Base-by-base conservation (phyloP, 2,329 filamentous ascomycete genomes). In the Biscogniauxia mediterranea region DNA sequence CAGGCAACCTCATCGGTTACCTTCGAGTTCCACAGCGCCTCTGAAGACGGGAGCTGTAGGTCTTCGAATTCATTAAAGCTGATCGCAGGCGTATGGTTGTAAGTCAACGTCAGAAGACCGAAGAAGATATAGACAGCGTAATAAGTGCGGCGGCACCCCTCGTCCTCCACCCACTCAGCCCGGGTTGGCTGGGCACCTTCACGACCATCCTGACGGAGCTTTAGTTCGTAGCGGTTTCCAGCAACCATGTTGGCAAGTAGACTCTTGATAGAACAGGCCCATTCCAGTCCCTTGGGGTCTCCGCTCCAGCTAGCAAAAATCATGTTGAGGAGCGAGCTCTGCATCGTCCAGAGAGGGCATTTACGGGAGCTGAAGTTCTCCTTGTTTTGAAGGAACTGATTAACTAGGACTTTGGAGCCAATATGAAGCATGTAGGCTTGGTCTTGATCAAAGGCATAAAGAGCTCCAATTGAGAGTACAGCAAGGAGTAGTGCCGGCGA, bases 101-200 rank as follows among this genome's bases (percentile, higher is more conserved):
- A 99, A 0, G 94, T 96, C 77, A 99, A 78, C 0, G 95, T 98
- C 69, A 98, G 80, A 71, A 98, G 84, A 59, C 95, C 95, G 73
- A 98, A 98, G 85, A 98, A 98, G 77, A 98, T 97, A 81, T 98
- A 99, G 62, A 98, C 95, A 0, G 95, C 94, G 71, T 96, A 99
- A 79, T 98, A 99, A 0, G 95, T 98, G 63, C 95, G 91, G 62
- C 94, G 88, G 76, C 95, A 97, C 56, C 94, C 93, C 78, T 99
- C 95, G 72, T 99, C 95, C 71, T 96, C 93, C 52, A 98, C 89
- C 95, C 95, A 99, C 74, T 98, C 92, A 17, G 89, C 85, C 60
- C 93, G 91, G 49, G 85, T 92, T 1, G 94, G 92, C 63, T 85
- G 83, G 26, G 86, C 82, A 52, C 86, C 89, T 70, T 92, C 89